A percentile compares a stretch with the other conserved stretches of the same genome.
Evolutionary conservation across 257 asterid species (phyloP).

Genomic region (Scutellaria barbata): DNA sequence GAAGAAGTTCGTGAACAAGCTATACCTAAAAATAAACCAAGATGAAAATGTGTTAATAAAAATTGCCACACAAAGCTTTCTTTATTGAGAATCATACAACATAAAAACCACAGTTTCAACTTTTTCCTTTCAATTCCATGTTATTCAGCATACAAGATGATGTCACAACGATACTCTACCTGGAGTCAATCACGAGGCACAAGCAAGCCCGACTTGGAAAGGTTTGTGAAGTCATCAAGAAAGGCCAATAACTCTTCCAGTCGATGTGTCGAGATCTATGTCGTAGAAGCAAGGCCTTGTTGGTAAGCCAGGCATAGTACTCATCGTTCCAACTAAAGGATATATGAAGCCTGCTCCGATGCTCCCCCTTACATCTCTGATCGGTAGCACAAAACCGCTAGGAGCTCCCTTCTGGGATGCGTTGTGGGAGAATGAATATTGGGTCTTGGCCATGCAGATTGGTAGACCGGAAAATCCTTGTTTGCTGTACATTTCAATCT

Average conservation of each 20-base stretch:
- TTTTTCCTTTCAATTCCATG: not conserved
- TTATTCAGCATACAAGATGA: not conserved
- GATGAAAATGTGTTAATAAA: not conserved
- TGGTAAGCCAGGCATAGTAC: constrained; percentile 98
- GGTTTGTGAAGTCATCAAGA: constrained; percentile 53
- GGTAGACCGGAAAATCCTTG: constrained; percentile 91
- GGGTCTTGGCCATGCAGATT: constrained; percentile 99
- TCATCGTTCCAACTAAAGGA: constrained; percentile 95
- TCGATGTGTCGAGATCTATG: constrained; percentile 80
- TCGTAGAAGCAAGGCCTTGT: constrained; percentile 98
- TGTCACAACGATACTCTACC: not conserved
- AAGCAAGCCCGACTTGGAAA: not conserved
- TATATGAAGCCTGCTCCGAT: constrained; percentile 97
- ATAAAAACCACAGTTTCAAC: not conserved
- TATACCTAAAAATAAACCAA: no score
- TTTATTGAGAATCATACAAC: not conserved
- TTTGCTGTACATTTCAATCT: constrained; percentile 83
- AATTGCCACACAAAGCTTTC: not conserved
- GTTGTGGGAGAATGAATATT: constrained; percentile 86
- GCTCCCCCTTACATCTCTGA: constrained; percentile 90
- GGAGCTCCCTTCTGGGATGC: constrained; percentile 93
- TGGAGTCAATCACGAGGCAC: not conserved
- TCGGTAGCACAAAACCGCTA: constrained; percentile 79
- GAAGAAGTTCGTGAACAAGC: no score
- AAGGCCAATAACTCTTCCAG: constrained; percentile 88